Conservation (phyloP, 805 yeast genomes). For the Lipomyces oligophaga region DNA sequence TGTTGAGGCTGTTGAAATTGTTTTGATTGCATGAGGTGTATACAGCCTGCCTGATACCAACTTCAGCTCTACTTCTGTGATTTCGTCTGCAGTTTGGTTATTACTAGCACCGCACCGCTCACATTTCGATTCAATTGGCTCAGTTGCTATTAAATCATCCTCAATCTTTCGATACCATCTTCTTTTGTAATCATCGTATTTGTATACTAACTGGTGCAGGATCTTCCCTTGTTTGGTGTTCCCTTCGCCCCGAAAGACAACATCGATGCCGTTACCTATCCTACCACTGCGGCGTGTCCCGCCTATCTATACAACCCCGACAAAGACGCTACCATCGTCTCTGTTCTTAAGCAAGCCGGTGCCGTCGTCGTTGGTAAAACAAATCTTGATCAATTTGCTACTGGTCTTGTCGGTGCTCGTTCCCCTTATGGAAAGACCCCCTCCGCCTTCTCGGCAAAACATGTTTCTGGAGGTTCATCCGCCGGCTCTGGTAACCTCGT, state of each 20-base stretch:
- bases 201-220: too few relatives aligned
- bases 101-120: too few relatives aligned
- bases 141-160: too few relatives aligned
- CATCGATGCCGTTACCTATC: conserved; percentile 76
- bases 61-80: too few relatives aligned
- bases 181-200: too few relatives aligned
- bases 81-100: too few relatives aligned
- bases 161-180: too few relatives aligned
- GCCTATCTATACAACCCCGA: conserved; percentile 66
- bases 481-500: conserved; percentile 95
- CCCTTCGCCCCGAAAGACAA: conserved; percentile 95
- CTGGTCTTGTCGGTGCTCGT: conserved; percentile 92
- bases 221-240: conserved; percentile 75
- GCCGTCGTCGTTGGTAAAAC: conserved; percentile 93
- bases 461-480: conserved; percentile 92
- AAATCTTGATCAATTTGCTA: conserved; percentile 94
- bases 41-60: too few relatives aligned
- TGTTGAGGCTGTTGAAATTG: too few relatives aligned
- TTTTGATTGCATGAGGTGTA: too few relatives aligned
- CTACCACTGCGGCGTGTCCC: conserved; percentile 96
- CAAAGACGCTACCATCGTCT: conserved; percentile 72
- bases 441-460: conserved; percentile 66
- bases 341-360: conserved; percentile 75
- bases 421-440: conserved; percentile 92
- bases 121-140: too few relatives aligned